Evolutionary conservation across 108 stramenopile species (phyloP).

Genomic region (Pseudonitzschia multistriata): DNA sequence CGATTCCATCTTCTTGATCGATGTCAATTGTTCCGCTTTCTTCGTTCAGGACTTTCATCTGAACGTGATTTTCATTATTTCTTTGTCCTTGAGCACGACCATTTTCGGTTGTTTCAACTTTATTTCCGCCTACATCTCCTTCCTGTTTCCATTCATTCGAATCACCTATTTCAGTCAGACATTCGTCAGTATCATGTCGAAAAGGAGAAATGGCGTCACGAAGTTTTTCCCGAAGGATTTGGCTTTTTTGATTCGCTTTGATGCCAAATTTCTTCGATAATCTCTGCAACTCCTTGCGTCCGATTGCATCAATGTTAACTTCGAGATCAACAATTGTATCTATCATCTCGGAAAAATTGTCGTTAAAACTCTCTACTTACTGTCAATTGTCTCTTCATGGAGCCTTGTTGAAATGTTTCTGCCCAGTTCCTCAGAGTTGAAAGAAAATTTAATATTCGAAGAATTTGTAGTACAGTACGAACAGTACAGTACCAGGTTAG

Average conservation of each 20-base stretch:
- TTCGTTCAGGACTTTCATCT: too few relatives aligned
- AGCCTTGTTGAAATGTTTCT: not conserved
- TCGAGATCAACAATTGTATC: not conserved
- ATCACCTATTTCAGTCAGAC: not conserved
- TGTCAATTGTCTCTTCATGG: not conserved
- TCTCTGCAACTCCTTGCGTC: slow-evolving; percentile 21
- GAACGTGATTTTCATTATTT: not conserved
- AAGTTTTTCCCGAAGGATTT: not conserved
- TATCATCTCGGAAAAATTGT: not conserved
- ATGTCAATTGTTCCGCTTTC: too few relatives aligned
- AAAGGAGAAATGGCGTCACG: not conserved
- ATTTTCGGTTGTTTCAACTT: not conserved
- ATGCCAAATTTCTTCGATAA: slow-evolving; percentile 15
- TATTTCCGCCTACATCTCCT: not conserved
- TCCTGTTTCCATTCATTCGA: not conserved
- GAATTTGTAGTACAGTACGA: too few relatives aligned
- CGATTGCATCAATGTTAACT: not conserved
- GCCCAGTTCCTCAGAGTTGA: too few relatives aligned
- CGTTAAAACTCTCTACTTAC: not conserved
- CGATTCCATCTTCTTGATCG: not conserved
- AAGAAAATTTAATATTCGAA: too few relatives aligned
- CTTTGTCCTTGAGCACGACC: not conserved
- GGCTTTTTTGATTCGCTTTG: slow-evolving; percentile 9
- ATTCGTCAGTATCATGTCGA: not conserved
- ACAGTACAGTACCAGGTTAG: too few relatives aligned